A percentile compares a stretch with the other conserved stretches of the same genome.
phyloP scores from a whole-genome alignment of 257 asterid species.

The Gynochthodes officinalis region DNA sequence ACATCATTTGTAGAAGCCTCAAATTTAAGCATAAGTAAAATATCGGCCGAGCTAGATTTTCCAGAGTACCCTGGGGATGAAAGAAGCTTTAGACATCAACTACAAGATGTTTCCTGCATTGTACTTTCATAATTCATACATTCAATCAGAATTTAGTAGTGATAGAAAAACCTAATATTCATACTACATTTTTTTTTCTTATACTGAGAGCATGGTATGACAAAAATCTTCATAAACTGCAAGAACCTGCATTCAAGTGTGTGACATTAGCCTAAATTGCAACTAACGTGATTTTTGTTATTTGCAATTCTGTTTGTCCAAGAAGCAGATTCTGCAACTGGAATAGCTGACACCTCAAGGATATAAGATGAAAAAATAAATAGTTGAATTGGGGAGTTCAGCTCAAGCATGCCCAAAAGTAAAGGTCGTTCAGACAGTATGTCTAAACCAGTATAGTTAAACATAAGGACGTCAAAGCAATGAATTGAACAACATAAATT shows the following conservation, averaged over 20 bases:
- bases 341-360: neutral
- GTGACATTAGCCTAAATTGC: neutral
- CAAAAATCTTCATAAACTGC: neutral
- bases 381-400: neutral
- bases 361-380: too few relatives aligned
- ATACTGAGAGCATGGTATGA: neutral
- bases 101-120: neutral
- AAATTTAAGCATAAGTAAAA: neutral
- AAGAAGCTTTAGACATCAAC: neutral
- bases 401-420: neutral
- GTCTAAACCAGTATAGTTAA: neutral
- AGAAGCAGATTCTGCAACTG: neutral
- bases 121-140: neutral
- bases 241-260: neutral
- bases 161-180: neutral
- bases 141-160: neutral
- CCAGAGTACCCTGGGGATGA: too few relatives aligned
- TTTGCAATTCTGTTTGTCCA: neutral
- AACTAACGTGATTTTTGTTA: too few relatives aligned
- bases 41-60: neutral
- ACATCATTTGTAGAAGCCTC: neutral
- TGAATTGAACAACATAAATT: neutral
- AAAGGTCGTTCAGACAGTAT: neutral
- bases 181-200: too few relatives aligned
- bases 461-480: neutral